Conservation (phyloP, 345 rosid species). For the Citrus mangshanensis region DNA sequence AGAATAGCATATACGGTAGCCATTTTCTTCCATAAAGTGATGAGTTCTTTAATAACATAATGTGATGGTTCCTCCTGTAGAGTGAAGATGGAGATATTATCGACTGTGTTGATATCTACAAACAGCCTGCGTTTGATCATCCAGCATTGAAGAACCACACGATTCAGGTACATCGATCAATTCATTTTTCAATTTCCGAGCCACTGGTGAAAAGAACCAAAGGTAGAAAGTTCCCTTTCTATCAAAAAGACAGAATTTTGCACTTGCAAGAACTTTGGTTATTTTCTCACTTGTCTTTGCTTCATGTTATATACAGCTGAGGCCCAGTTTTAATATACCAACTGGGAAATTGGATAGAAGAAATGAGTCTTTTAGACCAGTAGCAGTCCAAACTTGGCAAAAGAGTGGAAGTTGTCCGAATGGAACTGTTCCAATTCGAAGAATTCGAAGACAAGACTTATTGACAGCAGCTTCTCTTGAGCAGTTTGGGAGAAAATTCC, state of each 20-base stretch:
- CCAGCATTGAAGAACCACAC: constrained; percentile 21
- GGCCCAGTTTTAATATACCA: constrained; percentile 24
- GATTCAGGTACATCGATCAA: constrained; percentile 20
- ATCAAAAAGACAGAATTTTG: not conserved
- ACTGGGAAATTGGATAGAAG: not conserved
- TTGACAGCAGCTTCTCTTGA: constrained; percentile 30
- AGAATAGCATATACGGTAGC: not conserved
- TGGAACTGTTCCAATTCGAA: constrained; percentile 50
- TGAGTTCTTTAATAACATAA: not conserved
- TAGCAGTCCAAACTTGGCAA: constrained; percentile 38
- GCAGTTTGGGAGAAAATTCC: constrained; percentile 30
- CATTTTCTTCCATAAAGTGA: not conserved
- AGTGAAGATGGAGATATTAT: constrained; percentile 28
- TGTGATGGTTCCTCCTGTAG: not conserved
- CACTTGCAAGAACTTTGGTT: not conserved
- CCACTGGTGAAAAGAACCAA: not conserved
- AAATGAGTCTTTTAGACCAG: constrained; percentile 10
- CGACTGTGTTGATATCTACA: constrained; percentile 35
- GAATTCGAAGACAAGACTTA: constrained; percentile 35
- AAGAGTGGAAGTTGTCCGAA: constrained; percentile 42
- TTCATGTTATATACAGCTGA: constrained; percentile 33
- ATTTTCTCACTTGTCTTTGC: not conserved
- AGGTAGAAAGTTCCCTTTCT: not conserved
- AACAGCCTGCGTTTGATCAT: constrained; percentile 35
- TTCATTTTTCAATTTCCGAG: not conserved